phyloP scores from a whole-genome alignment of 495 filamentous ascomycete genomes.

The Xylaria nigripes region DNA sequence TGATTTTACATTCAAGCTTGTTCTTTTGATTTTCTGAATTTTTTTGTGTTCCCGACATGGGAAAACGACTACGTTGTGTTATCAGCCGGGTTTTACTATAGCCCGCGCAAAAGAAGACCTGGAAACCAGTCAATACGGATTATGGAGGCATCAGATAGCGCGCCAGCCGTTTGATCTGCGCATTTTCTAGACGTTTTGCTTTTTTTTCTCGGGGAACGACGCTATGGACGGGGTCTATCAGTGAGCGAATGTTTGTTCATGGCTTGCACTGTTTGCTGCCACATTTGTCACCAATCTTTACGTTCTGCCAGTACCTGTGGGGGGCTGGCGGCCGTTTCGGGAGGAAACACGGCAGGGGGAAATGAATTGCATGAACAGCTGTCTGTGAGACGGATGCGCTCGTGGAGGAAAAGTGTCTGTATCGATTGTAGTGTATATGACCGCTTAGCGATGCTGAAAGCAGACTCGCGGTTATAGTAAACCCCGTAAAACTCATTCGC shows the following conservation, averaged over 20 bases:
- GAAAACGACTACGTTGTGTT: background rate
- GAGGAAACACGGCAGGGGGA: slow-evolving; percentile 19
- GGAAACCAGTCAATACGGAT: background rate
- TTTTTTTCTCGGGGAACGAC: background rate
- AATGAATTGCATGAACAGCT: slow-evolving; percentile 18
- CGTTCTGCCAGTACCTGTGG: background rate
- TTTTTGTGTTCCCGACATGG: background rate
- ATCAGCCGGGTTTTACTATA: background rate
- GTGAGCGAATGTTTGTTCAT: background rate
- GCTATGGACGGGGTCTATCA: background rate
- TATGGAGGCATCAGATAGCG: background rate
- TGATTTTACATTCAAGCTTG: background rate
- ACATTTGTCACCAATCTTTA: background rate
- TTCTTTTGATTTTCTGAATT: background rate
- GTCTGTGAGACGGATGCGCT: slow-evolving; percentile 14
- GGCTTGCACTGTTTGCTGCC: background rate
- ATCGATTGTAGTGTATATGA: background rate
- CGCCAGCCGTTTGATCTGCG: background rate
- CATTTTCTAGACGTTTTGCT: background rate
- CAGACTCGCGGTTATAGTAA: background rate
- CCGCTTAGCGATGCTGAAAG: background rate
- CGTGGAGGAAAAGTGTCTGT: background rate
- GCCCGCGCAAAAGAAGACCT: background rate
- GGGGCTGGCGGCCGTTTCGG: slow-evolving; percentile 5
- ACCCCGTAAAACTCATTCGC: background rate